Base-by-base conservation (phyloP, 106 monocot species). In the Dactylorhiza incarnata region DNA sequence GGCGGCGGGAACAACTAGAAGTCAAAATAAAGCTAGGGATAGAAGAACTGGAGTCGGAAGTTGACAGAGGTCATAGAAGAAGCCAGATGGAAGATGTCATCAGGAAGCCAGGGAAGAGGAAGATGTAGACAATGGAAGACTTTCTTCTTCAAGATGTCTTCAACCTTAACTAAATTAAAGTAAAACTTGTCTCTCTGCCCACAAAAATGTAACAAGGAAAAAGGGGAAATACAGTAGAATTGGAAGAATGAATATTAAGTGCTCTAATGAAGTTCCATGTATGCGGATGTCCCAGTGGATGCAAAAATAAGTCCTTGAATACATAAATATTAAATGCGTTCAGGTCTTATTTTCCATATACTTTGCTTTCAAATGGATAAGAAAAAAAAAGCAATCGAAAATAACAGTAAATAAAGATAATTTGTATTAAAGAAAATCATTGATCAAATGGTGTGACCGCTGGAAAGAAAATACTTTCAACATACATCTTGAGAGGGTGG, bases 401-500 rank as follows among this genome's bases (percentile, higher is more conserved):
- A 45, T 68, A 68, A 37, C 14, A 44, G 44, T 16, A 15, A 44
- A 68, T 44, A 44, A 68, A 15, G 17, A 15, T 17, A 37, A 5
- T 68, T 9, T 13, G 1, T 68, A 1, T 68, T 45, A 68, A 16
- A 68, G 13, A 68, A 68, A n/a, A 44, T 46, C 45, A 69, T 7
- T 45, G 44, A 46, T 45, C 29, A 29, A 3, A 10, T 19, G 26
- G 29, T 37, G 37, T 37, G 37, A 59, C 22, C 4, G n/a, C 22
- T 22, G 9, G 24, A 66, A 26, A 1, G 29, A 9, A 66, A 66
- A 37, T 66, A 66, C 29, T 66, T 66, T 23, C 59, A 72, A 50
- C 89, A 56, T 87, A 99, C 99, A 99, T 99, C 91, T 94, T 45
- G 99, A 82, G 80, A 99, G 86, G 19, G 99, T 99, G 50, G 89